phyloP scores from a whole-genome alignment of 352 stramenopile species.

The Pythium dissimile region DNA sequence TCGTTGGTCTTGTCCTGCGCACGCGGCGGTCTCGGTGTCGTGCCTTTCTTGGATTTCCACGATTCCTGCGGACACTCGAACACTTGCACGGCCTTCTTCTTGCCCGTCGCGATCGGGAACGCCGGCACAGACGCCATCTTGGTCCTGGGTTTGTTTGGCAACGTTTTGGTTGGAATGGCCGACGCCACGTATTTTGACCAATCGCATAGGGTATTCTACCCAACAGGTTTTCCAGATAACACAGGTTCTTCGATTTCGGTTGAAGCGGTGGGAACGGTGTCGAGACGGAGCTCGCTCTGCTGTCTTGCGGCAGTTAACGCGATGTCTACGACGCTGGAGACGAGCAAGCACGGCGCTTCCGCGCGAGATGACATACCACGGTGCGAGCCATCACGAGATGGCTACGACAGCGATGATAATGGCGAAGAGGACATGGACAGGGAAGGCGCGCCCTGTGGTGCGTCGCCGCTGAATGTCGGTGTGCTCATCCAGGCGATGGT shows the following conservation, averaged over 20 bases:
- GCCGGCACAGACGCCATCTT: slow-evolving; percentile 42
- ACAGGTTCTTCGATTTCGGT: slow-evolving; percentile 13
- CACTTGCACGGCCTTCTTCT: slow-evolving; percentile 76
- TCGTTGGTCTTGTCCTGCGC: slow-evolving; percentile 29
- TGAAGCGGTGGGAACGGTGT: slow-evolving; percentile 2
- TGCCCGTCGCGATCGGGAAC: slow-evolving; percentile 70
- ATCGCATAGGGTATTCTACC: neutral
- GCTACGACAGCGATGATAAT: no score
- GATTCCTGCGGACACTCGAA: slow-evolving; percentile 72
- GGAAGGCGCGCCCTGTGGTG: no score
- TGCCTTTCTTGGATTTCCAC: slow-evolving; percentile 48
- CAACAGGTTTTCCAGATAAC: neutral
- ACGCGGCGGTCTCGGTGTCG: slow-evolving; percentile 25
- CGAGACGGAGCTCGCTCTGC: no score
- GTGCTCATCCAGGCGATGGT: slow-evolving; percentile 16
- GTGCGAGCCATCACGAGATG: no score
- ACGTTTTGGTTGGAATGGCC: slow-evolving; percentile 1
- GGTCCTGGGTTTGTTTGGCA: neutral
- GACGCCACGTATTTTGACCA: slow-evolving; percentile 3
- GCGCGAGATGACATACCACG: no score
- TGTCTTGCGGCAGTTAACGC: no score
- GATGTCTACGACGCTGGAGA: neutral
- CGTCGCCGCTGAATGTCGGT: slow-evolving; percentile 3
- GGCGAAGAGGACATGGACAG: neutral
- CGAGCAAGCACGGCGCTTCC: no score